Conservation (phyloP, 345 rosid species). For the Populus ilicifolia region DNA sequence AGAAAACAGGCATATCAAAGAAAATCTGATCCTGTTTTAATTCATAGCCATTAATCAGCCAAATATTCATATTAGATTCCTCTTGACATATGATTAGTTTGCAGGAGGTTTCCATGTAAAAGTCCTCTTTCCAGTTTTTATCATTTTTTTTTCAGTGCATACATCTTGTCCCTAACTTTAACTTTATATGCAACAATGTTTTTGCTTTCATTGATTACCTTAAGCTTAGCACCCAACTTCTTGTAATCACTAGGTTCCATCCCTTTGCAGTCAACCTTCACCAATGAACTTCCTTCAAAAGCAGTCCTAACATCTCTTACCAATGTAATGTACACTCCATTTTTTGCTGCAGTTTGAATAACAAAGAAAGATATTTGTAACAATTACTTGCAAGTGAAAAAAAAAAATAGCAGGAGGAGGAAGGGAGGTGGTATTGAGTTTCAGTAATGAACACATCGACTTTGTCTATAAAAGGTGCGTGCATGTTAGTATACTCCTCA, state of each 20-base stretch:
- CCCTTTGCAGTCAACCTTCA: conserved; percentile 74
- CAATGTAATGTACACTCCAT: conserved; percentile 71
- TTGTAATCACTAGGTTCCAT: conserved; percentile 84
- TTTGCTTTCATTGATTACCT: conserved; percentile 34
- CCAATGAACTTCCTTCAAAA: conserved; percentile 80
- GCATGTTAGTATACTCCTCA: neutral
- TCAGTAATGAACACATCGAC: neutral
- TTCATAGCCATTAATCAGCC: neutral
- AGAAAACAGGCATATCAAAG: neutral
- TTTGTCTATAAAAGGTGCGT: neutral
- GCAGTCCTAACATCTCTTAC: conserved; percentile 80
- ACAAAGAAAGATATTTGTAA: neutral
- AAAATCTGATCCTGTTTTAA: neutral
- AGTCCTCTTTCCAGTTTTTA: neutral
- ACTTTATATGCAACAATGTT: neutral
- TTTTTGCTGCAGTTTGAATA: conserved; percentile 58
- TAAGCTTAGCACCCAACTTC: conserved; percentile 92
- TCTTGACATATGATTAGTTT: neutral
- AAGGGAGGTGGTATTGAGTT: neutral
- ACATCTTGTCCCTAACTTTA: conserved; percentile 4
- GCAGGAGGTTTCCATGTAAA: neutral
- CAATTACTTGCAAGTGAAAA: neutral
- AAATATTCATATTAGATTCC: neutral
- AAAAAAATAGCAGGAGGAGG: neutral
- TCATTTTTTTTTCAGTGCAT: neutral